These are phyloP conservation scores for Candida verbasci DNA, from an alignment of 805 yeast genomes.

Conservation along the genomic window DNA sequence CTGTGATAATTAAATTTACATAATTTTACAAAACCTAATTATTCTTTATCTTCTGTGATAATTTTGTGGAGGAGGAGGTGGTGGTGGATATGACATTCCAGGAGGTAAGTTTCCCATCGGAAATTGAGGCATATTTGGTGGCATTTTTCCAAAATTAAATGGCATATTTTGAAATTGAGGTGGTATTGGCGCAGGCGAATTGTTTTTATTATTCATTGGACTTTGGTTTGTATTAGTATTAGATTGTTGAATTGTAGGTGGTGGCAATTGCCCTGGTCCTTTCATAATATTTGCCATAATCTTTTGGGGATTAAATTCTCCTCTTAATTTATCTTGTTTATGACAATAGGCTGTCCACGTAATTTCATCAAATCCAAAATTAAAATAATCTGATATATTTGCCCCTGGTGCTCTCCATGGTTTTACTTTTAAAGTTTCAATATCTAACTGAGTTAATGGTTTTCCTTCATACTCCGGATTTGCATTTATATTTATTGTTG, in stretches of 20 bases:
- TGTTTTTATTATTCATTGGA: not conserved
- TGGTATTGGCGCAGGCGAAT: slow-evolving; percentile 6
- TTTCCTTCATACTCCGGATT: slow-evolving; percentile 74
- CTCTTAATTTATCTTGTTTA: slow-evolving; percentile 77
- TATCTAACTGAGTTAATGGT: slow-evolving; percentile 75
- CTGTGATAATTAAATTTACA: too few relatives aligned
- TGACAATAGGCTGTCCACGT: slow-evolving; percentile 93
- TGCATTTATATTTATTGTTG: slow-evolving; percentile 60
- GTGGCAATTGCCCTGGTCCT: slow-evolving; percentile 11
- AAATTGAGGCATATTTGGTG: slow-evolving; percentile 6
- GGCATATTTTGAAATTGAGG: slow-evolving; percentile 6
- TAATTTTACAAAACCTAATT: too few relatives aligned
- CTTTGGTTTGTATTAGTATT: not conserved
- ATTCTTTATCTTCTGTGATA: slow-evolving; percentile 1
- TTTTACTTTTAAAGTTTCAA: slow-evolving; percentile 81
- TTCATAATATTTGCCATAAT: slow-evolving; percentile 59
- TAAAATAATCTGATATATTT: slow-evolving; percentile 89
- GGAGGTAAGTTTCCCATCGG: slow-evolving; percentile 13
- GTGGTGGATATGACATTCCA: slow-evolving; percentile 15
- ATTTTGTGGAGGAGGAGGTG: slow-evolving; percentile 15
- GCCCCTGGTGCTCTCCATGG: slow-evolving; percentile 99
- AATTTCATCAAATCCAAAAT: slow-evolving; percentile 93
- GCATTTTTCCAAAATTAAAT: slow-evolving; percentile 4
- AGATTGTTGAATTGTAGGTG: slow-evolving; percentile 10
- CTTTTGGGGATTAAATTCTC: slow-evolving; percentile 79